These are phyloP conservation scores for Ogataea degrootiae DNA, from an alignment of 805 yeast species.

Conservation along the genomic window DNA sequence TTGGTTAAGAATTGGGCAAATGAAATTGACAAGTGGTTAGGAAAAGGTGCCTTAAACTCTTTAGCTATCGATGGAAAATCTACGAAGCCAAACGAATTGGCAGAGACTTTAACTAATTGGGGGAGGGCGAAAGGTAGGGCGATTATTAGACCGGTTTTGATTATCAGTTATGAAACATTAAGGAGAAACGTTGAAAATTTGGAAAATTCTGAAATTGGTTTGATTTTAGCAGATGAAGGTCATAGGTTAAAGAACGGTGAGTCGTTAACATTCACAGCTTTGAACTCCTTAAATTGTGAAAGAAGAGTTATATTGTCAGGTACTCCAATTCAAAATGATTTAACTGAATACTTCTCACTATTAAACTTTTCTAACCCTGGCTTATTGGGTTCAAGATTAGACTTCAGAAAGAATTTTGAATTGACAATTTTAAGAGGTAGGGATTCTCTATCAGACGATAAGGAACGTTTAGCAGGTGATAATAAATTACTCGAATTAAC, in stretches of 20 bases:
- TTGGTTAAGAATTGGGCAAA: conserved; percentile 96
- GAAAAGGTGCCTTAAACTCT: conserved; percentile 84
- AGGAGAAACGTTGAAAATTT: conserved; percentile 78
- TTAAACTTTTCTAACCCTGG: conserved; percentile 94
- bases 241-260: conserved; percentile 85
- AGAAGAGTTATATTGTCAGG: conserved; percentile 92
- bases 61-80: conserved; percentile 90
- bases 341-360: conserved; percentile 88
- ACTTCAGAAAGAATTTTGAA: conserved; percentile 84
- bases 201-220: conserved; percentile 74
- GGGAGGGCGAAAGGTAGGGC: conserved; percentile 82
- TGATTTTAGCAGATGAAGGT: conserved; percentile 83
- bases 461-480: conserved; percentile 68
- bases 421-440: conserved; percentile 75
- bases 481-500: conserved; percentile 65
- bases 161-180: conserved; percentile 90
- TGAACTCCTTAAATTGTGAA: conserved; percentile 76
- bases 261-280: conserved; percentile 82
- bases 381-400: conserved; percentile 73
- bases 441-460: conserved; percentile 84
- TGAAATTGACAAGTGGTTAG: conserved; percentile 91
- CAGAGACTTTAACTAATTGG: conserved; percentile 72
- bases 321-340: conserved; percentile 94
- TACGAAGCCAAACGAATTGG: conserved; percentile 65
- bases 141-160: conserved; percentile 87